Base-by-base conservation (phyloP, 2,329 filamentous ascomycete species). In the Pseudocercospora fuligena region DNA sequence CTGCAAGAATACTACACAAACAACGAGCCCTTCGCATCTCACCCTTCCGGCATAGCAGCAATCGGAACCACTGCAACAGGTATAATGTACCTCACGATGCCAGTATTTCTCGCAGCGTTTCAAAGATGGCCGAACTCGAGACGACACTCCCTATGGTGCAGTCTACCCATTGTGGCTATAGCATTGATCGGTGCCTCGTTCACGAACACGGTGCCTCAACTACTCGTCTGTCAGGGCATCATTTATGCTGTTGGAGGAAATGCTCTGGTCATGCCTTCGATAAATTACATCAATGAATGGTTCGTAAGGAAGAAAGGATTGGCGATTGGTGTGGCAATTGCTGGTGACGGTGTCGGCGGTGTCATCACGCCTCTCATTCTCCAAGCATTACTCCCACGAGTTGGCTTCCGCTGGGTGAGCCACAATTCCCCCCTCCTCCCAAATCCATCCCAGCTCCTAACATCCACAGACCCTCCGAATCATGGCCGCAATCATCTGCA, bases 271-370 rank as follows among this genome's bases (percentile, higher is more conserved):
- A 66, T 68, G 64, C 68, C 69, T 9, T 64, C 47, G 16, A 63
- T 71, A n/a, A 67, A 61, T 12, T 65, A 65, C 31, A 47, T 70
- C 56, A 69, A 70, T 53, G 68, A 70, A 47, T 71, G 68, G 69
- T 71, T 65, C n/a, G 54, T 66, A 6, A 64, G 69, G 54, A 67
- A 61, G 46, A 82, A 83, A 69, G 83, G 84, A 0, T 78, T 87
- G 29, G 85, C 85, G 0, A 84, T 83, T 70, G 85, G 85, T 3
- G 80, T 82, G 8, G 83, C 85, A 67, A 69, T 69, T 64, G 73
- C 78, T 76, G 72, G 80, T 0, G 79, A 81, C 12, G 84, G 83
- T 1, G 70, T 82, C 3, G 81, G 81, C 1, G 83, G 84, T 3
- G 79, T 81, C 3, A 76, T 82, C 9, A 77, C 85, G 53, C 84